Evolutionary conservation across 169 alveolate species (phyloP).

Genomic region (Toxoplasma gondii): DNA sequence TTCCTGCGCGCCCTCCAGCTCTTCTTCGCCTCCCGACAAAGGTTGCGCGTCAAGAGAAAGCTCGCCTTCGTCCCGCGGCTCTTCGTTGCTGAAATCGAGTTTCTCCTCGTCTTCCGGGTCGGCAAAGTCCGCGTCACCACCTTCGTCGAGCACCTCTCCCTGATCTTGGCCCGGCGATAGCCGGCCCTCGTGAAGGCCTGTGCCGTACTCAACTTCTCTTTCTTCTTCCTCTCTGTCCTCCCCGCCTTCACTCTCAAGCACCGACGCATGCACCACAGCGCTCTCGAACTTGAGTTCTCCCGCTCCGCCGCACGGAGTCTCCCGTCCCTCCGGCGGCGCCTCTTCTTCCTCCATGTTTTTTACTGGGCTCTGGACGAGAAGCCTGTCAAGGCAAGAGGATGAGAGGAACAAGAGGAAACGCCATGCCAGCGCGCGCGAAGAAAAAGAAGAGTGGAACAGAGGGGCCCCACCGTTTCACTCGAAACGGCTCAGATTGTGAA

Average conservation of each 20-base stretch:
- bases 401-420: not conserved
- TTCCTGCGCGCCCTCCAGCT: not conserved
- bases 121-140: not conserved
- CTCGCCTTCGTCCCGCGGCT: not conserved
- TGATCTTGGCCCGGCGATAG: not conserved
- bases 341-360: not conserved
- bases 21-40: not conserved
- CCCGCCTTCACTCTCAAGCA: not conserved
- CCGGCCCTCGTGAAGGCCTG: not conserved
- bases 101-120: not conserved
- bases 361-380: not conserved
- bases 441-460: not conserved
- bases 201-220: not conserved
- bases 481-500: too few relatives aligned
- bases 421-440: not conserved
- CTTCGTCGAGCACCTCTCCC: not conserved
- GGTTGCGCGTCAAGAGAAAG: not conserved
- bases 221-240: constrained; percentile 31
- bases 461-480: not conserved
- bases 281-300: not conserved
- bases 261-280: not conserved
- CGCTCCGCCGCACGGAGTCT: not conserved
- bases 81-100: not conserved
- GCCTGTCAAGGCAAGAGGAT: not conserved
- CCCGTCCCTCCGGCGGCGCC: constrained; percentile 6